A percentile compares a stretch with the other conserved stretches of the same genome.
These are phyloP conservation scores for Ustilago cynodontis DNA, from an alignment of 1,284 basidiomycete genomes.

Conservation along the genomic window DNA sequence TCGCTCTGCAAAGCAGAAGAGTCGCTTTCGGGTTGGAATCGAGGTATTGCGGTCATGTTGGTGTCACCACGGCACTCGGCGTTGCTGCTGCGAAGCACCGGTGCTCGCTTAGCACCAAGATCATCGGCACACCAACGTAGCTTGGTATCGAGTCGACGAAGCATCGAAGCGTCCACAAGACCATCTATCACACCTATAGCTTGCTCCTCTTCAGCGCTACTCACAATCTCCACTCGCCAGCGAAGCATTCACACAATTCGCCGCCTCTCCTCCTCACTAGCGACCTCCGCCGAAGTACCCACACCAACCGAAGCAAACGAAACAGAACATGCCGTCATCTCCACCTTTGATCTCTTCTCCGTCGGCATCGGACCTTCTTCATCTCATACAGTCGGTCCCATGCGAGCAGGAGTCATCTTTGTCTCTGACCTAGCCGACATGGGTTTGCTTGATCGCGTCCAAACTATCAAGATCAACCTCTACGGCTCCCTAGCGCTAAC, in stretches of 20 bases:
- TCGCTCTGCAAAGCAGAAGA: not conserved
- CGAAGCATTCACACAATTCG: constrained; percentile 14
- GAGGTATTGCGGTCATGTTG: constrained; percentile 2
- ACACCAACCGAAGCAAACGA: constrained; percentile 22
- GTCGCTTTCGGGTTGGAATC: not conserved
- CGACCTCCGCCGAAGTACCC: constrained; percentile 1
- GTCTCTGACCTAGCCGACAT: constrained; percentile 77
- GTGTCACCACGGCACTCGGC: constrained; percentile 17
- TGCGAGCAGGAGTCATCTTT: constrained; percentile 91
- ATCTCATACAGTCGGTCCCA: constrained; percentile 81
- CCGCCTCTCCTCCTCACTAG: not conserved
- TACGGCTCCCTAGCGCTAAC: constrained; percentile 75
- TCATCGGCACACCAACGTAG: not conserved
- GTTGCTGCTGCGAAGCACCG: constrained; percentile 23
- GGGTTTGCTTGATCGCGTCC: constrained; percentile 79
- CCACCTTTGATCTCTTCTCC: constrained; percentile 82
- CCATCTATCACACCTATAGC: not conserved
- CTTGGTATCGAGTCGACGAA: not conserved
- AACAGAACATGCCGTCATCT: constrained; percentile 89
- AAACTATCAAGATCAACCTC: constrained; percentile 85
- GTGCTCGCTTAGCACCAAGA: constrained; percentile 5
- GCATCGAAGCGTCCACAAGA: not conserved
- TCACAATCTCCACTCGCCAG: not conserved
- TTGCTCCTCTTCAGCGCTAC: not conserved
- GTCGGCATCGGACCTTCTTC: constrained; percentile 77